Percentiles rank a stretch among this genome's conserved stretches.
These are phyloP conservation scores for Juncus effusus DNA, from an alignment of 176 grass and related monocot genomes.

Conservation along the genomic window DNA sequence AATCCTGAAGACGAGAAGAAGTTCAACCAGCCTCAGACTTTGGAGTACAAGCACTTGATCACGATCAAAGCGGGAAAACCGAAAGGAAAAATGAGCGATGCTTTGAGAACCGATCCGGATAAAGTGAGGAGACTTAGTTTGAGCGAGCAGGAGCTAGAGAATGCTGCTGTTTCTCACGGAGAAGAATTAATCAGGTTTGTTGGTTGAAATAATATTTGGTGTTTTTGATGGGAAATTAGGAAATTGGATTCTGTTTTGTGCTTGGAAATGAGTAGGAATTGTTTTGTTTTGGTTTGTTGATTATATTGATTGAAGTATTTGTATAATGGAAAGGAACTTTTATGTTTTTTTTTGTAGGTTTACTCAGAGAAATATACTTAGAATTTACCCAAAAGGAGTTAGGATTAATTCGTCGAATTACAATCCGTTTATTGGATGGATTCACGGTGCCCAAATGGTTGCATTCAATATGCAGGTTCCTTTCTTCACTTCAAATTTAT, in stretches of 20 bases:
- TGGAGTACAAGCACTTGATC: constrained; percentile 80
- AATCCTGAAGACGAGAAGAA: constrained; percentile 38
- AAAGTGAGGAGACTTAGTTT: constrained; percentile 93
- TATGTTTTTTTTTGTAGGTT: constrained; percentile 53
- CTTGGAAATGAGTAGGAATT: no score
- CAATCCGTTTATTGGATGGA: constrained; percentile 94
- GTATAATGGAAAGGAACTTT: neutral
- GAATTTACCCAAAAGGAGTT: constrained; percentile 82
- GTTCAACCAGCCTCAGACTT: constrained; percentile 17
- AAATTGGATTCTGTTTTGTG: no score
- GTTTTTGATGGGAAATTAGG: no score
- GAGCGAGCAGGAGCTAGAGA: constrained; percentile 81
- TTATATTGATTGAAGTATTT: neutral
- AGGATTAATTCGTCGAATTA: constrained; percentile 89
- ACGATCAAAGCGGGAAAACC: constrained; percentile 86
- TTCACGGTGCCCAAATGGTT: constrained; percentile 99
- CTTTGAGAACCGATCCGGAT: constrained; percentile 63
- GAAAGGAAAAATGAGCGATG: constrained; percentile 57
- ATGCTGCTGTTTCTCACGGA: constrained; percentile 49
- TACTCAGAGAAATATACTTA: constrained; percentile 84
- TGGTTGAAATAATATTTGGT: no score
- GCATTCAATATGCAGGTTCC: constrained; percentile 97
- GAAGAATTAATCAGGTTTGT: constrained; percentile 58
- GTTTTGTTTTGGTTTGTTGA: no score
- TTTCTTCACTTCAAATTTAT: constrained; percentile 17